A percentile compares a stretch with the other conserved stretches of the same genome.
phyloP scores from a whole-genome alignment of 768 basidiomycete species.

The Termitomyces sp. region DNA sequence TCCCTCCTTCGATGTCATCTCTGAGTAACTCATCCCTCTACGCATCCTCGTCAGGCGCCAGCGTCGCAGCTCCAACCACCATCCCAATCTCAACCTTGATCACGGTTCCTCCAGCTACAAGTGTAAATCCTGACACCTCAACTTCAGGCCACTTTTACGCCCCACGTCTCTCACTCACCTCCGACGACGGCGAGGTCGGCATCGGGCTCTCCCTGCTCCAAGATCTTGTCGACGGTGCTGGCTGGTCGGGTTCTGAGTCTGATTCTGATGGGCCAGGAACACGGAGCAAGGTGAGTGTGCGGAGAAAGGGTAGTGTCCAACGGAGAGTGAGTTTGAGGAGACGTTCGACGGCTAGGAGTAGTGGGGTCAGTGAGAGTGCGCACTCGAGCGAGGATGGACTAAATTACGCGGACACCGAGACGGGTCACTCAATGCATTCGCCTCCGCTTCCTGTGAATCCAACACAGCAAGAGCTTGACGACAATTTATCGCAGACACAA shows the following conservation, averaged over 20 bases:
- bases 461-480: constrained; percentile 7
- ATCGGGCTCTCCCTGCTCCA: constrained; percentile 67
- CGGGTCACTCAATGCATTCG: constrained; percentile 4
- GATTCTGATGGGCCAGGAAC: constrained; percentile 7
- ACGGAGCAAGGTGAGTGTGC: not conserved
- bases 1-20: not conserved
- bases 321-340: not conserved
- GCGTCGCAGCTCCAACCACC: not conserved
- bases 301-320: not conserved
- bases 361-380: constrained; percentile 17
- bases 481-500: constrained; percentile 6
- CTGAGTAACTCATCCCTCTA: not conserved
- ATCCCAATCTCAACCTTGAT: not conserved
- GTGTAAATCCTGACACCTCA: constrained; percentile 9
- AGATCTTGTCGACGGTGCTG: constrained; percentile 32
- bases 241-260: constrained; percentile 21
- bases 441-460: not conserved
- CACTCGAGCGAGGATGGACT: constrained; percentile 14
- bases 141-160: constrained; percentile 16
- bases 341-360: not conserved
- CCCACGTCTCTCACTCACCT: not conserved
- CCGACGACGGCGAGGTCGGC: constrained; percentile 50
- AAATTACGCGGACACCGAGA: constrained; percentile 16
- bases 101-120: constrained; percentile 2
- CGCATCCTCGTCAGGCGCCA: constrained; percentile 1